phyloP scores from a whole-genome alignment of 2,329 filamentous ascomycete genomes.

The Lasiodiplodia gonubiensis region DNA sequence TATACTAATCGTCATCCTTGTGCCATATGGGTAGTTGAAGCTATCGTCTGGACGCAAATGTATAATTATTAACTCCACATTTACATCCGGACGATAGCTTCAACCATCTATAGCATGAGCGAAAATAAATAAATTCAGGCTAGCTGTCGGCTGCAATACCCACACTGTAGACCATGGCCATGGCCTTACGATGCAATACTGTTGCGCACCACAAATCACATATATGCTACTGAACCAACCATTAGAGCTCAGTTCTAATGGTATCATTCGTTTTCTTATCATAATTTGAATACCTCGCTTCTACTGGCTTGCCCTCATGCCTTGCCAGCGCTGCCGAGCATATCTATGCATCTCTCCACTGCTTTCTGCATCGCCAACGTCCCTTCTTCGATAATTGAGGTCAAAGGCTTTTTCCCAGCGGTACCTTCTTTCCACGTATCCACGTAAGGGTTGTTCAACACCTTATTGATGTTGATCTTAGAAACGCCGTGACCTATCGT shows the following conservation, averaged over 20 bases:
- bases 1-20: too few relatives aligned
- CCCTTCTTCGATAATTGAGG: conserved; percentile 60
- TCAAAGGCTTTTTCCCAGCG: conserved; percentile 59
- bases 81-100: too few relatives aligned
- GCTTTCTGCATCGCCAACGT: conserved; percentile 61
- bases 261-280: background rate
- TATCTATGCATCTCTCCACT: conserved; percentile 63
- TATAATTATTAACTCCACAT: too few relatives aligned
- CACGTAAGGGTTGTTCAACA: conserved; percentile 60
- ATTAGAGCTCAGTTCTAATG: background rate
- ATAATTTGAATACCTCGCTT: too few relatives aligned
- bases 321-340: conserved; percentile 49
- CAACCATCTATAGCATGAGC: too few relatives aligned
- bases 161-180: too few relatives aligned
- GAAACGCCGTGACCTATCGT: conserved; percentile 62
- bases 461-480: conserved; percentile 66
- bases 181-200: too few relatives aligned
- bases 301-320: conserved; percentile 27
- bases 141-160: too few relatives aligned
- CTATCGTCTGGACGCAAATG: too few relatives aligned
- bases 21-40: too few relatives aligned
- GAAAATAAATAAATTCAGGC: too few relatives aligned
- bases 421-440: conserved; percentile 52
- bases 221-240: background rate
- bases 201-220: too few relatives aligned